Evolutionary conservation across 345 rosid species (phyloP), one percentile per base, ranked within the genome.

Genomic region (Abelmoschus esculentus): DNA sequence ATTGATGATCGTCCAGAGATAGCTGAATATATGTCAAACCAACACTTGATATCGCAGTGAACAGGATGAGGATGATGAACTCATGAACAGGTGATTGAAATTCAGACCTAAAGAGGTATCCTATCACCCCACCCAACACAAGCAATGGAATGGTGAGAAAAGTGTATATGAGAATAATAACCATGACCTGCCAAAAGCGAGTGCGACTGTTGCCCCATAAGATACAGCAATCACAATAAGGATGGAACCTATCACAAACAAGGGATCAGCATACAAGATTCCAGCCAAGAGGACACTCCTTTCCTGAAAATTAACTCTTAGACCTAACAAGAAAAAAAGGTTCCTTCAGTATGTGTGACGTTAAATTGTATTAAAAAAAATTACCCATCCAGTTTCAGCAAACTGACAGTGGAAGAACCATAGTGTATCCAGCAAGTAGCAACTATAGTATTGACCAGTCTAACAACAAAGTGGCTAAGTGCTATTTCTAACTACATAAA

Each of bases 1-100:
- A 93, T 73, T 84, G 77, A 72, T 86, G 97, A 80, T 93, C 92
- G 76, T 89, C 98, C 56, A 84, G 76, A 4, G 96, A 86, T 26
- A 90, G 90, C 76, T 90, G 97, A 78, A 90, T 79, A 76, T 83
- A 85, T 15, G 93, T 89, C 87, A 93, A 81, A 76, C 89, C 87
- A 56, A 89, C 67, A 67, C 91, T 81, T 54, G 89, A 73, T 29
- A 84, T 77, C 28, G 85, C 82, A 19, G 86, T 84, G 74, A 90
- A 79, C 73, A 89, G 50, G 70, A 85, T 34, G 47, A 90, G 86
- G 73, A 90, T 77, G 73, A 82, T 40, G 73, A 86, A 22, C 26
- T 42, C 47, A 42, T 7, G 10, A 42, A 40, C 32, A 4, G 93
- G 90, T 67, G 88, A 82, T 67, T 80, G 90, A 75, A 85, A 78